phyloP scores from a whole-genome alignment of 805 yeast species.

The Nakazawaea wyomingensis region DNA sequence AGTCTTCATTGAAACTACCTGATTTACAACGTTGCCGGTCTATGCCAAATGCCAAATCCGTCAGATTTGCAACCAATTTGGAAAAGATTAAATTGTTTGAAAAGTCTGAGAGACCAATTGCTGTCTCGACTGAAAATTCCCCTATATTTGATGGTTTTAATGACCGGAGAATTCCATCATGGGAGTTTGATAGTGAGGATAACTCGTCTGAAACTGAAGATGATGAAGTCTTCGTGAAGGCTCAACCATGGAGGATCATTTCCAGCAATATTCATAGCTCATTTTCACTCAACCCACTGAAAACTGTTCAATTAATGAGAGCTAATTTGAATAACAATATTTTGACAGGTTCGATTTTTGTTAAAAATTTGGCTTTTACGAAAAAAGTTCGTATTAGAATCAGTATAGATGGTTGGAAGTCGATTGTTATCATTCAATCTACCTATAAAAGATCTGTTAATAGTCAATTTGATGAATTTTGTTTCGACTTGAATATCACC shows the following conservation, averaged over 20 bases:
- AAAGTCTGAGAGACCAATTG: constrained; percentile 53
- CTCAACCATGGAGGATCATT: constrained; percentile 24
- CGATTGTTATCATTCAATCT: constrained; percentile 37
- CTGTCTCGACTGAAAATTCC: constrained; percentile 56
- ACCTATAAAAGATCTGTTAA: constrained; percentile 20
- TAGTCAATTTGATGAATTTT: constrained; percentile 35
- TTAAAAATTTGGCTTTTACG: constrained; percentile 32
- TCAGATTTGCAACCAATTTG: constrained; percentile 56
- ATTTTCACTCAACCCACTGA: constrained; percentile 23
- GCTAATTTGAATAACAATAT: constrained; percentile 34
- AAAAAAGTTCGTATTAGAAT: constrained; percentile 39
- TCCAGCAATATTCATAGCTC: constrained; percentile 27
- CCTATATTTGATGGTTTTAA: constrained; percentile 26
- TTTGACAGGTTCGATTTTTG: constrained; percentile 35
- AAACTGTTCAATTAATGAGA: constrained; percentile 33
- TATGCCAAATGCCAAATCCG: constrained; percentile 53
- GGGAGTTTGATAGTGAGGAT: constrained; percentile 17
- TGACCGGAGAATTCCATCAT: constrained; percentile 1
- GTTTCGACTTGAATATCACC: constrained; percentile 42
- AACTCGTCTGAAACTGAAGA: constrained; percentile 14
- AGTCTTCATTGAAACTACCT: constrained; percentile 62
- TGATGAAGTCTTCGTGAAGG: constrained; percentile 19
- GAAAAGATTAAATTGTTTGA: constrained; percentile 63
- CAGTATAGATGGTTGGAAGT: constrained; percentile 46
- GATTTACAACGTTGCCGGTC: constrained; percentile 35